Percentiles rank a stretch among this genome's conserved stretches.
These are phyloP conservation scores for Chlamydomonas applanata DNA, from an alignment of 139 green algal species.

Conservation along the genomic window DNA sequence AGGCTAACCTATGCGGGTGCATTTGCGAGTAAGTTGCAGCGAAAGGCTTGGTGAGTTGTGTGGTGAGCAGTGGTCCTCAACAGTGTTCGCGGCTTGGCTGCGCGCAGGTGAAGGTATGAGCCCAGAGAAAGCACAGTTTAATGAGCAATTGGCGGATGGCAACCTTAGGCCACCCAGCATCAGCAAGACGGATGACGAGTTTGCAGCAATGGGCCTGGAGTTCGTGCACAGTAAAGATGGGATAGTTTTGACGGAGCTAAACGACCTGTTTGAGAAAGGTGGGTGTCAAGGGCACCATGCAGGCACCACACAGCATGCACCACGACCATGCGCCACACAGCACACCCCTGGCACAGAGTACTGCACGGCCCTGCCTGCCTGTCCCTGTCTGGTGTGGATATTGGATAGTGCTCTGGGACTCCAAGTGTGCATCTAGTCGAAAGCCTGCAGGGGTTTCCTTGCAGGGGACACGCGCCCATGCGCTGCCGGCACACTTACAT, in stretches of 20 bases:
- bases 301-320: background rate
- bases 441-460: no score
- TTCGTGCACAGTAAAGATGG: conserved; percentile 67
- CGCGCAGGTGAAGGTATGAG: conserved; percentile 33
- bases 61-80: no score
- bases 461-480: no score
- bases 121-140: conserved; percentile 27
- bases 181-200: conserved; percentile 65
- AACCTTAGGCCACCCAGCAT: conserved; percentile 21
- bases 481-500: no score
- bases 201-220: conserved; percentile 60
- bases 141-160: background rate
- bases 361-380: background rate
- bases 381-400: background rate
- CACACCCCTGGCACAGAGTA: no score
- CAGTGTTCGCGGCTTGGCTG: no score
- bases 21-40: background rate
- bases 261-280: conserved; percentile 85
- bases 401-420: no score
- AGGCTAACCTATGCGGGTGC: conserved; percentile 2
- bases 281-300: background rate
- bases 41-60: background rate
- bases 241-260: conserved; percentile 74
- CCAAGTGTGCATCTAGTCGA: no score
- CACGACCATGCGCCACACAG: no score